phyloP scores from a whole-genome alignment of 352 stramenopile genomes.

The Phytopythium oedochilum region DNA sequence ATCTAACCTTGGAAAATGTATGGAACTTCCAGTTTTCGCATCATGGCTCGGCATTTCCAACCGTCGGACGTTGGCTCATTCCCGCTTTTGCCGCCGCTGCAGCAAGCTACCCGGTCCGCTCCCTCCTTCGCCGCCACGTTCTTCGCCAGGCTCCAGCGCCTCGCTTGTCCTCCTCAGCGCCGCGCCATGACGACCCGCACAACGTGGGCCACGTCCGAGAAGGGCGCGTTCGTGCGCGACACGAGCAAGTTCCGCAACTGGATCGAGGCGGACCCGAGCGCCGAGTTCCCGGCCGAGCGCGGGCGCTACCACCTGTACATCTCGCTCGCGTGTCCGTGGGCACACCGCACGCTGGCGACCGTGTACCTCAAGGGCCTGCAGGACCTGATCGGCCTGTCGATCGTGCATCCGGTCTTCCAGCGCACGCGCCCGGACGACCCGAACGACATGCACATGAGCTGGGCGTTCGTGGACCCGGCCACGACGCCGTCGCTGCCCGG shows the following conservation, averaged over 20 bases:
- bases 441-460: constrained; percentile 68
- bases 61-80: constrained; percentile 6
- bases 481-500: constrained; percentile 58
- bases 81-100: constrained; percentile 4
- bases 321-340: constrained; percentile 93
- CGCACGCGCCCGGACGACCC: constrained; percentile 67
- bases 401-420: constrained; percentile 89
- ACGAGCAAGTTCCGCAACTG: constrained; percentile 77
- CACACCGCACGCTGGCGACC: constrained; percentile 75
- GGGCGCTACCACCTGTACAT: constrained; percentile 95
- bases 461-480: constrained; percentile 71
- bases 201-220: constrained; percentile 63
- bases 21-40: neutral
- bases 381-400: constrained; percentile 90
- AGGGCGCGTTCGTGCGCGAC: constrained; percentile 70
- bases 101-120: too few species aligned
- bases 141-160: neutral
- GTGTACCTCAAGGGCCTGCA: constrained; percentile 94
- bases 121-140: neutral
- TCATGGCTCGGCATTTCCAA: neutral
- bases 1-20: too few species aligned
- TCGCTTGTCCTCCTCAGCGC: neutral
- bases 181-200: constrained; percentile 51
- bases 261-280: constrained; percentile 54
- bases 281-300: constrained; percentile 58